Percentiles rank a stretch among this genome's conserved stretches.
Conservation (phyloP, 2,329 filamentous ascomycete species). For the Trichoderma sp. region DNA sequence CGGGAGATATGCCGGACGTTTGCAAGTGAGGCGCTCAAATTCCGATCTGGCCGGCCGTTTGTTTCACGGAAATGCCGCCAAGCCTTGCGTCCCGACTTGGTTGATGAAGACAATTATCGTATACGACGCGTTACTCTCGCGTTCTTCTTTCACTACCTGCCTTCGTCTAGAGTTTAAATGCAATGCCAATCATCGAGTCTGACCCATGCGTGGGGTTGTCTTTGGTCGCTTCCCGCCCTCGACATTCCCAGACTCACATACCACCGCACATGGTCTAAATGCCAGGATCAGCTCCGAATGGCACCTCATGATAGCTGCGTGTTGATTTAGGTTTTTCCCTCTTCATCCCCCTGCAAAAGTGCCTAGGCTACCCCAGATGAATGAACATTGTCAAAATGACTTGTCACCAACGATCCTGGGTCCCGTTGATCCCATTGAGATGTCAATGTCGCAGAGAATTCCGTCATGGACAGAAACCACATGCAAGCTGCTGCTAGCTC, state of each 20-base stretch:
- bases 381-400: not conserved
- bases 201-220: not conserved
- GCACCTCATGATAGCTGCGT: slow-evolving; percentile 9
- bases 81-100: not conserved
- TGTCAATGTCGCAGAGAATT: not conserved
- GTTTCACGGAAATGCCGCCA: not conserved
- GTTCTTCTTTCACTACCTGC: not conserved
- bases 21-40: not conserved
- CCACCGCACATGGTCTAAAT: not conserved
- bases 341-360: not conserved
- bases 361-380: not conserved
- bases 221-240: not conserved
- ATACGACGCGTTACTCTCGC: not conserved
- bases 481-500: slow-evolving; percentile 8
- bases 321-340: not conserved
- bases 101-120: not conserved
- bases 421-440: not conserved
- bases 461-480: not conserved
- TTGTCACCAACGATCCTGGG: not conserved
- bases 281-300: not conserved
- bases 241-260: not conserved
- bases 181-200: not conserved
- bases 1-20: not conserved
- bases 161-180: not conserved
- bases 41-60: not conserved